phyloP scores from a whole-genome alignment of 805 yeast genomes.

The Barnettozyma vustinii region DNA sequence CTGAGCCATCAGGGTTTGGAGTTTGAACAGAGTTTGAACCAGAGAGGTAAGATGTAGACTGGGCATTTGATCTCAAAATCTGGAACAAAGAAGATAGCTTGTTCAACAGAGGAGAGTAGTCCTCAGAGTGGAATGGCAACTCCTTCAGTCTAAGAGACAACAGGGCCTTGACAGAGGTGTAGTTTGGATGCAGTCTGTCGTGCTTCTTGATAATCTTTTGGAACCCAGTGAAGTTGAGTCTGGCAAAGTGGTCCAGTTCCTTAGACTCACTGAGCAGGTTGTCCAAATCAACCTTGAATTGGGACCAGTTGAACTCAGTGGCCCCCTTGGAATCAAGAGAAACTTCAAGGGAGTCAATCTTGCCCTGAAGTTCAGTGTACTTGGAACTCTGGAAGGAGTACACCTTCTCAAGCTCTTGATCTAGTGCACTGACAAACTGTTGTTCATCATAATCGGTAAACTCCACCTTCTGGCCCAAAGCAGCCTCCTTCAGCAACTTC shows the following conservation, averaged over 20 bases:
- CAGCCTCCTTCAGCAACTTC: conserved; percentile 63
- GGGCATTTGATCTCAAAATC: conserved; percentile 70
- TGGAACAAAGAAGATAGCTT: conserved; percentile 78
- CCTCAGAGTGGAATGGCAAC: conserved; percentile 91
- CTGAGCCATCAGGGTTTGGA: conserved; percentile 25
- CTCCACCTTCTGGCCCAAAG: conserved; percentile 32
- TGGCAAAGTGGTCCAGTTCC: conserved; percentile 82
- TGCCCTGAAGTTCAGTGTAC: conserved; percentile 62
- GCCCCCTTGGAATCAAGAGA: conserved; percentile 40
- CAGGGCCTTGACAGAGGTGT: conserved; percentile 79
- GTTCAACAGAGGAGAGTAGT: conserved; percentile 85
- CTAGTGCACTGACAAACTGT: conserved; percentile 59
- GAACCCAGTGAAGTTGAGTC: conserved; percentile 93
- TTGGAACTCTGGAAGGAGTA: conserved; percentile 64
- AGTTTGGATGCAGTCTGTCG: conserved; percentile 81
- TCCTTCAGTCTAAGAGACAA: conserved; percentile 81
- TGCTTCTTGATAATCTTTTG: conserved; percentile 93
- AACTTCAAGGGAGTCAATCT: conserved; percentile 59
- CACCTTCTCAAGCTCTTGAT: conserved; percentile 69
- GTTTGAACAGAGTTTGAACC: conserved; percentile 22
- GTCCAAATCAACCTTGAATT: conserved; percentile 68
- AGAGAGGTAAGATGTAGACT: conserved; percentile 23
- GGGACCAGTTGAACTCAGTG: conserved; percentile 45
- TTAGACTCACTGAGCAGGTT: conserved; percentile 68
- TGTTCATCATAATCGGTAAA: conserved; percentile 76